Conservation (phyloP, 345 rosid species). For the Sapria himalayana region DNA sequence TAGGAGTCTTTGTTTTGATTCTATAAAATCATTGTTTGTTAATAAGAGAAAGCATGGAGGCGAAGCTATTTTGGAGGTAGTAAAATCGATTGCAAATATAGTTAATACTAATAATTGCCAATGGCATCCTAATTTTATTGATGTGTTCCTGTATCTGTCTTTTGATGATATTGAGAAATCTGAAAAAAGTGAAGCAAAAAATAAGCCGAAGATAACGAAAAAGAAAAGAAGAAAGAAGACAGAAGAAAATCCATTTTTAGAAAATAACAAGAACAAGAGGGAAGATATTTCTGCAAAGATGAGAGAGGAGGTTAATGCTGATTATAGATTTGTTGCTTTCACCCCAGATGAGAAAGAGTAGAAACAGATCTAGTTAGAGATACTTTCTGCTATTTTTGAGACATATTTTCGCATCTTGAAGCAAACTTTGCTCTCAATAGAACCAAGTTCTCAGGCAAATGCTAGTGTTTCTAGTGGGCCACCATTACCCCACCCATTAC, state of each 20-base stretch:
- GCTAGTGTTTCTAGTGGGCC: slow-evolving; percentile 12
- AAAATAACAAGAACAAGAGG: slow-evolving; percentile 41
- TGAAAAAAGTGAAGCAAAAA: slow-evolving; percentile 16
- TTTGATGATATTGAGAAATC: slow-evolving; percentile 57
- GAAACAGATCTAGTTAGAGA: slow-evolving; percentile 57
- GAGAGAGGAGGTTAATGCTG: slow-evolving; percentile 80
- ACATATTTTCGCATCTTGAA: slow-evolving; percentile 78
- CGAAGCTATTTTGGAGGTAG: slow-evolving; percentile 62
- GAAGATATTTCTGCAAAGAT: slow-evolving; percentile 43
- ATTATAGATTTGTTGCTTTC: slow-evolving; percentile 50
- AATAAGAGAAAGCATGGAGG: slow-evolving; percentile 84
- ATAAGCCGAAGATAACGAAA: slow-evolving; percentile 29
- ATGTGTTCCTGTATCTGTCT: slow-evolving; percentile 70
- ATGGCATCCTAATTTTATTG: slow-evolving; percentile 72
- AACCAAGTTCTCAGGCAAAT: slow-evolving; percentile 27
- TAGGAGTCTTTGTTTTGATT: slow-evolving; percentile 68
- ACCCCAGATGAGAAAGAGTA: slow-evolving; percentile 36
- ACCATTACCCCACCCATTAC: slow-evolving; percentile 43
- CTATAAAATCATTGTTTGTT: slow-evolving; percentile 56
- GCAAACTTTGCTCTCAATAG: slow-evolving; percentile 32
- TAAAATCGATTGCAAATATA: slow-evolving; percentile 56
- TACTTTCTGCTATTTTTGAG: slow-evolving; percentile 73
- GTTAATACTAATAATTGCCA: slow-evolving; percentile 66
- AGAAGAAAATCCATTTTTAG: slow-evolving; percentile 33
- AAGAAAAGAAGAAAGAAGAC: slow-evolving; percentile 28